Evolutionary conservation across 1,139 yeast species (phyloP).

Genomic region (Yamadazyma songkhlaensis): DNA sequence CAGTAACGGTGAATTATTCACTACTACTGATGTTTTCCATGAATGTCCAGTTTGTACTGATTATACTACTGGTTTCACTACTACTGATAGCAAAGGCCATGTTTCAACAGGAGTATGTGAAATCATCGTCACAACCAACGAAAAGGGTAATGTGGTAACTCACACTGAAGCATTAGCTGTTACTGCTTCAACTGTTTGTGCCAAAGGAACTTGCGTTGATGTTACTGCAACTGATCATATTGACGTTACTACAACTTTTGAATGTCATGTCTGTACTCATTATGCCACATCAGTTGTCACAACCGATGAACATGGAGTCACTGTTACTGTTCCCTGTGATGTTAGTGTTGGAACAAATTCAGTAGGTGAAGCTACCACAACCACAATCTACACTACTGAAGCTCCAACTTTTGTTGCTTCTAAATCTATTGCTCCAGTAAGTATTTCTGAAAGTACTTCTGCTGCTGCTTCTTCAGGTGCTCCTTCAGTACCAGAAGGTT

Average conservation of each 20-base stretch:
- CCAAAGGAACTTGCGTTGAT: not conserved
- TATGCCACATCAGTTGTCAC: constrained; percentile 2
- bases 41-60: constrained; percentile 13
- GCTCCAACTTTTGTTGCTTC: constrained; percentile 2
- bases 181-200: constrained; percentile 2
- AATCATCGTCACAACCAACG: constrained; percentile 11
- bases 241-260: constrained; percentile 24
- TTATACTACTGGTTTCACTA: constrained; percentile 11
- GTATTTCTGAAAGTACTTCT: not conserved
- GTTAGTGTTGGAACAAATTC: constrained; percentile 17
- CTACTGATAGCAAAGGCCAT: constrained; percentile 8
- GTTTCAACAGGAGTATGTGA: constrained; percentile 7
- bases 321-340: constrained; percentile 5
- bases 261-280: constrained; percentile 4
- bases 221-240: constrained; percentile 12
- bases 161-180: constrained; percentile 1
- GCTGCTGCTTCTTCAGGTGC: not conserved
- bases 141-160: constrained; percentile 6
- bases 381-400: constrained; percentile 1
- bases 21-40: constrained; percentile 8
- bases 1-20: constrained; percentile 10
- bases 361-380: constrained; percentile 1
- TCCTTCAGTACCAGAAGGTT: not conserved
- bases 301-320: constrained; percentile 1
- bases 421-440: not conserved